Conservation (phyloP, 2,329 filamentous ascomycete genomes). For the Dothiorella sarmentorum region DNA sequence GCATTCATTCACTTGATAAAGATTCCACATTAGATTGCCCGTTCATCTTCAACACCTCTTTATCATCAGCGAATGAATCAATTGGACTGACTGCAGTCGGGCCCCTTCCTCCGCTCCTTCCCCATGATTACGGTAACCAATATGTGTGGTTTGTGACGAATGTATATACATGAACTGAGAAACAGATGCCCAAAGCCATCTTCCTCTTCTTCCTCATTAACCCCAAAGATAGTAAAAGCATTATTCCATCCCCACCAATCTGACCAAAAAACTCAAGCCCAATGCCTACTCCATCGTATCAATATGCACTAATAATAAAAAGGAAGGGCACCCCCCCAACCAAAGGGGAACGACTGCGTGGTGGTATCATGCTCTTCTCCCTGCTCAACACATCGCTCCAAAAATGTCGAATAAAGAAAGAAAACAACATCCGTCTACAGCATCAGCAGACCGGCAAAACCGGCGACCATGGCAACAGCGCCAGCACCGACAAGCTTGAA, state of each 20-base stretch:
- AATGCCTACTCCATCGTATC: neutral
- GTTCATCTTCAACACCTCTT: neutral
- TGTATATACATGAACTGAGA: neutral
- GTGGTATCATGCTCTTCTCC: neutral
- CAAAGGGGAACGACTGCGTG: neutral
- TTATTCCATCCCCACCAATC: neutral
- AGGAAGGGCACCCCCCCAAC: neutral
- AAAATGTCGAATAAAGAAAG: neutral
- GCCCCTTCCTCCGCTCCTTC: no score
- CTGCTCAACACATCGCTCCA: no score
- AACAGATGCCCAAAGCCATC: no score
- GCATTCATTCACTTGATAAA: no score
- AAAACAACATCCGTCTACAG: conserved; percentile 21
- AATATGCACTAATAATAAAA: neutral
- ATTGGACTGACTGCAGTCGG: neutral
- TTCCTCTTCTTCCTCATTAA: neutral
- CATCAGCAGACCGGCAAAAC: conserved; percentile 32
- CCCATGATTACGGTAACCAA: neutral
- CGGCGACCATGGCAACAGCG: conserved; percentile 32
- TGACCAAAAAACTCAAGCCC: no score
- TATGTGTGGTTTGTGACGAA: neutral
- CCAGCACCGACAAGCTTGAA: conserved; percentile 30
- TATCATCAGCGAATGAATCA: neutral
- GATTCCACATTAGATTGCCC: no score
- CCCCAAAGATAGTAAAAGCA: neutral